Base-by-base conservation (phyloP, 192 early-diverging fungal species). In the Podila verticillata region DNA sequence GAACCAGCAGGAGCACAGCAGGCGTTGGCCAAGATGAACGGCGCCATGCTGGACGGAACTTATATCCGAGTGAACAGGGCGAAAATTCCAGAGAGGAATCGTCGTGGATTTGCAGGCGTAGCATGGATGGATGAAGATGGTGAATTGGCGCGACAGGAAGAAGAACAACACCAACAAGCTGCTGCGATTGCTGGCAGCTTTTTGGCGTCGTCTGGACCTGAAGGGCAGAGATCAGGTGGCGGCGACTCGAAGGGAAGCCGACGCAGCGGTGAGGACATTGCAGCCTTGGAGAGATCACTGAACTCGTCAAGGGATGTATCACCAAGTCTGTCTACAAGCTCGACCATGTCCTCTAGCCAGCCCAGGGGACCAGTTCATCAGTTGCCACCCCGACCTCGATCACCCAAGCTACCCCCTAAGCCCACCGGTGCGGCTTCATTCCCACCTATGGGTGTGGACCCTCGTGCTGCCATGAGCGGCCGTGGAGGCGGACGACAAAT, bases 61-160 rank as follows among this genome's bases (percentile, higher is more conserved):
- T 63, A 32, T 39, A 61, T 72, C 30, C 32, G 61, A 66, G 86
- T 87, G 62, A 87, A 87, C 35, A 82, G 86, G 12, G 86, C 86
- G 31, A 87, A 87, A 57, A 87, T 87, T 63, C 86, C 86, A 22
- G 86, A 87, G 66, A 62, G 86, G 35, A 87, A 87, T 58, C 82
- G 84, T 7, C 84, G 82, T 61, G 86, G 86, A 17, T 87, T 87
- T 72, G 86, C 84, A 61, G 84, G 84, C 20, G 79, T 87, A 47
- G 84, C 86, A 29, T 87, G 86, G 86, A 83, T 77, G 80, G 86
- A 87, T 44, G 86, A 87, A 61, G 85, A 82, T 81, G 75, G 72
- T 22, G 70, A 80, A 34, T 39, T 80, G 32, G 75, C 75, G 4
- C 71, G 75, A 24, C 13, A 67, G 56, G 75, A 80, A 59, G 75